A percentile compares a stretch with the other conserved stretches of the same genome.
Conservation (phyloP, 352 stramenopile genomes). For the Globisporangium splendens region DNA sequence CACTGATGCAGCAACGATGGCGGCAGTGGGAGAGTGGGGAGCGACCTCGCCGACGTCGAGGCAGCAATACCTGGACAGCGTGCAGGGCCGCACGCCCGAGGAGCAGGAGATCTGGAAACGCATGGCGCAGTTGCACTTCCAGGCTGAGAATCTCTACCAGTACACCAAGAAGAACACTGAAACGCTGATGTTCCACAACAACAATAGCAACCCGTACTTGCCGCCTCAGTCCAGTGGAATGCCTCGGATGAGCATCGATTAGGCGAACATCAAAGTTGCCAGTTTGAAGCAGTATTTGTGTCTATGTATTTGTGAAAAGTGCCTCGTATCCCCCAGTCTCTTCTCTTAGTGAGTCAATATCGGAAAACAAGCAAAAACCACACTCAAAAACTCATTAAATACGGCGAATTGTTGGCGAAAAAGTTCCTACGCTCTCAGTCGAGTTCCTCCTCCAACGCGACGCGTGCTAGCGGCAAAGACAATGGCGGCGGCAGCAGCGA, state of each 20-base stretch:
- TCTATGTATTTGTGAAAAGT: neutral
- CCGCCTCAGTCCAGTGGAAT: neutral
- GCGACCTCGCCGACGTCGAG: neutral
- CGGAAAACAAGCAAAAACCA: too few relatives aligned
- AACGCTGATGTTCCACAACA: neutral
- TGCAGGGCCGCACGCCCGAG: slow-evolving; percentile 6
- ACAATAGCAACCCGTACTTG: too few relatives aligned
- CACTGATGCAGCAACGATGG: neutral
- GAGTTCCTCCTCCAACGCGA: slow-evolving; percentile 7
- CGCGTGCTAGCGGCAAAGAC: neutral
- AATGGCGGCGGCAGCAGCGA: neutral
- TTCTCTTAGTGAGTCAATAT: too few relatives aligned
- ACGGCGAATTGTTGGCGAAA: too few relatives aligned
- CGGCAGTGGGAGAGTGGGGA: neutral
- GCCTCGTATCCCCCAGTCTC: neutral
- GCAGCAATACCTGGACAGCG: slow-evolving; percentile 7
- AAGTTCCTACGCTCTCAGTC: too few relatives aligned
- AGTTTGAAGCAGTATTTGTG: neutral
- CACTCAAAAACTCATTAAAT: too few relatives aligned
- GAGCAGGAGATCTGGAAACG: slow-evolving; percentile 15
- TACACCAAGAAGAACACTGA: slow-evolving; percentile 13
- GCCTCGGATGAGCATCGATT: slow-evolving; percentile 11
- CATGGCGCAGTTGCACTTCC: slow-evolving; percentile 9
- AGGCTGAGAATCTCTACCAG: slow-evolving; percentile 10
- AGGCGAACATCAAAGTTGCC: neutral